Conservation (phyloP, 148 eudicot species). For the Fagopyrum tataricum region DNA sequence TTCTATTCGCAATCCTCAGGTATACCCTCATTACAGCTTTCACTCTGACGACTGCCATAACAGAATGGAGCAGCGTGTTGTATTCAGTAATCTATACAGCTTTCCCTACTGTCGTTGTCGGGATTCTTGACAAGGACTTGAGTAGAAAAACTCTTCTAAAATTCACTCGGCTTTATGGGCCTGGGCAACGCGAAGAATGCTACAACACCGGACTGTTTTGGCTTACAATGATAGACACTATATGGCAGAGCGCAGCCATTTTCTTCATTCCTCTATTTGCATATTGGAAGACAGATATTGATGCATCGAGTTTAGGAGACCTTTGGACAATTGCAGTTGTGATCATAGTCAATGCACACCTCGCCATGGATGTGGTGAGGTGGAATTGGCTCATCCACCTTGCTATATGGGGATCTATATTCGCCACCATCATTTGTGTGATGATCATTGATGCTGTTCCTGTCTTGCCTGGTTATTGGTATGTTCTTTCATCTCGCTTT, state of each 20-base stretch:
- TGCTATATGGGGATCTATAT: constrained; percentile 90
- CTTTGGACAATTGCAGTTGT: constrained; percentile 97
- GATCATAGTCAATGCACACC: constrained; percentile 73
- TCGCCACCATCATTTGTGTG: constrained; percentile 66
- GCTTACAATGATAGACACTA: constrained; percentile 72
- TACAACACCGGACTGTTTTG: constrained; percentile 80
- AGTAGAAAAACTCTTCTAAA: constrained; percentile 65
- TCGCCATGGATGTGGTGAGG: constrained; percentile 91
- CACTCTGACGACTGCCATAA: constrained; percentile 86
- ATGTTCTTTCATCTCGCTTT: constrained; percentile 16
- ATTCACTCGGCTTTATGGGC: constrained; percentile 74
- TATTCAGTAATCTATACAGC: constrained; percentile 86
- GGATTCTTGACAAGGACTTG: constrained; percentile 90
- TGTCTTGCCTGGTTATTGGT: constrained; percentile 74
- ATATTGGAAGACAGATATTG: constrained; percentile 62
- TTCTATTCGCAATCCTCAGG: constrained; percentile 33
- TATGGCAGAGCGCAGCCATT: constrained; percentile 86
- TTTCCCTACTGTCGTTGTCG: constrained; percentile 78
- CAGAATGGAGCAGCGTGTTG: constrained; percentile 92
- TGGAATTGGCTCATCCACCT: constrained; percentile 67
- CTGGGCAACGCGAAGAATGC: constrained; percentile 78
- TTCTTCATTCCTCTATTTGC: constrained; percentile 71
- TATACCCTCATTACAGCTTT: constrained; percentile 67
- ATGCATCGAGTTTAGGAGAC: constrained; percentile 69
- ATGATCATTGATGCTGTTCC: constrained; percentile 87